These are phyloP conservation scores for Hordeum vulgare DNA, from an alignment of 176 grass and related monocot species.

Conservation along the genomic window MorexV3_pseudomolecules_assembly NC_058519.1:2685157-2685656, in stretches of 20 bases:
- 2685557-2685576: neutral
- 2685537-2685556: neutral
- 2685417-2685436: neutral
- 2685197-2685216: too few relatives aligned
- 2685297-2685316: too few relatives aligned
- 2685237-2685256: too few relatives aligned
- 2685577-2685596: neutral
- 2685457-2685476: neutral
- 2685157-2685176: too few relatives aligned
- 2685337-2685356: too few relatives aligned
- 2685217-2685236: too few relatives aligned
- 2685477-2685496: neutral
- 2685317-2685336: too few relatives aligned
- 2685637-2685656: neutral
- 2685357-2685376: neutral
- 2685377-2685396: neutral
- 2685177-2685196: too few relatives aligned
- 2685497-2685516: neutral
- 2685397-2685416: neutral
- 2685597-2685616: neutral
- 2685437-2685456: neutral
- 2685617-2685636: neutral
- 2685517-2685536: neutral
- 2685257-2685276: too few relatives aligned
- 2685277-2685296: too few relatives aligned